Evolutionary conservation across 1,284 basidiomycete genomes (phyloP), one percentile per base, ranked within the genome.

Genomic region (Vanrija pseudolonga): DNA sequence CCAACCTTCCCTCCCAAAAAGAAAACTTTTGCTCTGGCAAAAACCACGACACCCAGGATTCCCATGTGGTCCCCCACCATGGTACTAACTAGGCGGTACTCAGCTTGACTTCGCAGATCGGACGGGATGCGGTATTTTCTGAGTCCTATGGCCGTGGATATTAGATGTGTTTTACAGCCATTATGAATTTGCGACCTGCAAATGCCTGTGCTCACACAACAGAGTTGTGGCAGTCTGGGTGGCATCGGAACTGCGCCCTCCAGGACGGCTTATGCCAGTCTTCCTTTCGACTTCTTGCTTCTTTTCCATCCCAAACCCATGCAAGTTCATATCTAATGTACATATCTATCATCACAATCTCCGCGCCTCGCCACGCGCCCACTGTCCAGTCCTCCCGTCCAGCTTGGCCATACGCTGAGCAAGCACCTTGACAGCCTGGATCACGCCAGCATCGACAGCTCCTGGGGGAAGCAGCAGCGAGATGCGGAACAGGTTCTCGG

Each of bases 51-150:
- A 85, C 83, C 83, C 79, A 85, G 84, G 84, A 86, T 86, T 85
- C 84, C 84, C 84, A 80, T 80, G 83, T 86, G 85, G 85, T 86
- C 84, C 85, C 84, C 85, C 84, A 86, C 84, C 84, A 80, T 85
- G 84, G 84, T 86, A 86, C 85, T 86, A 84, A 85, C 85, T 85
- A 76, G 82, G 83, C 84, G 82, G 84, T 82, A 85, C 83, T 81
- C 80, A 80, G 83, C 80, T 87, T 87, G 68, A 71, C 74, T 77
- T 69, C 71, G 74, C 74, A 77, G 74, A 77, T 77, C 74, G 68
- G 72, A 77, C 74, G 74, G 73, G 73, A 76, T 75, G 74, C 71
- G 71, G 73, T 70, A 66, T 66, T 76, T 76, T 75, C 72, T 66
- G 58, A 61, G 66, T 74, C 68, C 73, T 73, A 71, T 76, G 74